phyloP scores from a whole-genome alignment of 495 filamentous ascomycete species.

The Pseudomonodictys pantanalensis region DNA sequence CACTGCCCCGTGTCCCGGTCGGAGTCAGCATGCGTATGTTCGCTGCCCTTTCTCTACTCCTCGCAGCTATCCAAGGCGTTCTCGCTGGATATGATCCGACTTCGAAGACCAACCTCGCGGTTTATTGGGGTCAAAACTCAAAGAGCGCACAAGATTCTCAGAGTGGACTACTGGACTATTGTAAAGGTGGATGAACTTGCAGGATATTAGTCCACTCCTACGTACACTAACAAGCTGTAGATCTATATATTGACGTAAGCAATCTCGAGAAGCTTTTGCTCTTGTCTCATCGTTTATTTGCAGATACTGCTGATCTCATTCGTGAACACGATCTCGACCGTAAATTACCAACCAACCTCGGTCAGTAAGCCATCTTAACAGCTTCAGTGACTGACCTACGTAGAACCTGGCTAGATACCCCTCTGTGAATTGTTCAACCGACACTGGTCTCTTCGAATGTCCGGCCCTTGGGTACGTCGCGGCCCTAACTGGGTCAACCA shows the following conservation, averaged over 20 bases:
- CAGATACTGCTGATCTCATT: too few relatives aligned
- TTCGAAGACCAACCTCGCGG: conserved; percentile 4
- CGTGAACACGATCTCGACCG: too few relatives aligned
- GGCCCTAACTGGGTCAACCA: background rate
- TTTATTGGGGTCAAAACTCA: conserved; percentile 15
- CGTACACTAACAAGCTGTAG: background rate
- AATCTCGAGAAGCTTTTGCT: too few relatives aligned
- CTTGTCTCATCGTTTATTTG: too few relatives aligned
- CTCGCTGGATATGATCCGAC: conserved; percentile 3
- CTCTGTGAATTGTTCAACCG: too few relatives aligned
- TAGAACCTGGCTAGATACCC: too few relatives aligned
- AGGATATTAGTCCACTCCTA: background rate
- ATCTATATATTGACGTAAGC: too few relatives aligned
- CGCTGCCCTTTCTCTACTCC: background rate
- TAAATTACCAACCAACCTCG: too few relatives aligned
- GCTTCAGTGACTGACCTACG: too few relatives aligned
- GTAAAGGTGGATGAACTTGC: background rate
- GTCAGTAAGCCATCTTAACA: too few relatives aligned
- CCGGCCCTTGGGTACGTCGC: too few relatives aligned
- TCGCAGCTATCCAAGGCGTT: background rate
- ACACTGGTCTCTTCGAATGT: too few relatives aligned
- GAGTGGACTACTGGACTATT: conserved; percentile 6
- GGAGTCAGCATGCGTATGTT: background rate
- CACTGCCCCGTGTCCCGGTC: background rate
- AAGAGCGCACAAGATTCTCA: background rate